These are phyloP conservation scores for Aspergillus luchuensis DNA, from an alignment of 2,329 filamentous ascomycete species.

Conservation along the genomic window DNA sequence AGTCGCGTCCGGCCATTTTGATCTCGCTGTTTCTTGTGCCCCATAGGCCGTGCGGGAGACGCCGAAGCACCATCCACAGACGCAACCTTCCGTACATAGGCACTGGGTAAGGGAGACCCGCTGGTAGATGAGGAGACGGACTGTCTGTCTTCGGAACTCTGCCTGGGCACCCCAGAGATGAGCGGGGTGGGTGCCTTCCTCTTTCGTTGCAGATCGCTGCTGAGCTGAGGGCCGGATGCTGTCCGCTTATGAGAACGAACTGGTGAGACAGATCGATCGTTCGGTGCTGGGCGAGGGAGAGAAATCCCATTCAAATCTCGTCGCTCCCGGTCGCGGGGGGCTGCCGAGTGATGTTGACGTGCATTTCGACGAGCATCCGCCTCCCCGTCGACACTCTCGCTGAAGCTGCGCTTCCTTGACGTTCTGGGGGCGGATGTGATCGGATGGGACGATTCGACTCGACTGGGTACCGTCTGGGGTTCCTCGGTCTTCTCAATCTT, in stretches of 20 bases:
- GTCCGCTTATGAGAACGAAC: slow-evolving; percentile 41
- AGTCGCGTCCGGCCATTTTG: slow-evolving; percentile 88
- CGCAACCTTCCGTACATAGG: slow-evolving; percentile 44
- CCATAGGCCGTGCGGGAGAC: slow-evolving; percentile 66
- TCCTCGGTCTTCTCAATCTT: slow-evolving; percentile 43
- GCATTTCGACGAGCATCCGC: slow-evolving; percentile 29
- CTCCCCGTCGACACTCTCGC: slow-evolving; percentile 38
- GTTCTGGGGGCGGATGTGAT: slow-evolving; percentile 19
- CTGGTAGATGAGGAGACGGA: slow-evolving; percentile 49
- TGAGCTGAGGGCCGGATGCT: slow-evolving; percentile 37
- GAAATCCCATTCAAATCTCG: slow-evolving; percentile 31
- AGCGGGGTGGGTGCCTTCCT: slow-evolving; percentile 46
- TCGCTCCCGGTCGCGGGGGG: slow-evolving; percentile 27
- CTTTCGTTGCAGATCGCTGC: slow-evolving; percentile 28
- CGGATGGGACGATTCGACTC: slow-evolving; percentile 19
- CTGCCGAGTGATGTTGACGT: slow-evolving; percentile 22
- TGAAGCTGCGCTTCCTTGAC: slow-evolving; percentile 42
- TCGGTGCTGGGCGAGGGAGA: slow-evolving; percentile 33
- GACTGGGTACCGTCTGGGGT: slow-evolving; percentile 26
- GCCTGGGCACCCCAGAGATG: slow-evolving; percentile 44
- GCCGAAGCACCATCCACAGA: slow-evolving; percentile 51
- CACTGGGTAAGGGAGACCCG: slow-evolving; percentile 46
- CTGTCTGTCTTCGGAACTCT: slow-evolving; percentile 49
- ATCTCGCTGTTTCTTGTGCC: slow-evolving; percentile 83
- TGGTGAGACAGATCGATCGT: slow-evolving; percentile 41